Evolutionary conservation across 345 rosid species (phyloP), one percentile per base, ranked within the genome.

Genomic region (Angophora floribunda): DNA sequence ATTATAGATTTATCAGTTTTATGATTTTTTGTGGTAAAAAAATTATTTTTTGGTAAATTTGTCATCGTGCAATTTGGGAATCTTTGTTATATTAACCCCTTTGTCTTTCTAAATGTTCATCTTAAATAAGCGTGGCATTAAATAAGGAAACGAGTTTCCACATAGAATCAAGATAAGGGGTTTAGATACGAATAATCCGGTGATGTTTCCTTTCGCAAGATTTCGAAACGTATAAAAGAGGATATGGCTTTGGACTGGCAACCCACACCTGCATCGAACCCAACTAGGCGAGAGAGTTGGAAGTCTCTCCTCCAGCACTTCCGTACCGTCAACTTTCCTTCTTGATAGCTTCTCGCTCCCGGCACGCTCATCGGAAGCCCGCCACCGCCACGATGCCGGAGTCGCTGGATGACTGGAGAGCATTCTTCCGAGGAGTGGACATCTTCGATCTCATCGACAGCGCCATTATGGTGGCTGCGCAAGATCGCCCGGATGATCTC

Each of bases 401-500:
- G 86, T 87, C 96, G 24, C 85, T 94, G 49, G 97, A 95, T 55
- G 88, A 90, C 88, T 96, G 99, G 99, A 93, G 99, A 82, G 89
- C 92, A 45, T 97, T 93, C 94, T 97, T 97, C 90, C 92, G 93
- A 57, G 88, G 93, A 44, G 94, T 94, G 41, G 92, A 93, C 89
- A 93, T 97, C 6, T 97, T 97, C 53, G 94, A 89, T 85, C 91
- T 97, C 87, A 95, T 97, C 85, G 94, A 95, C 75, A 92, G 92
- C 45, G 99, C 97, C 24, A 95, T 97, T 85, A 78, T 90, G 90
- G 97, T 96, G 6, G 98, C 98, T 1, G 98, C 97, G 67, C 78
- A 90, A 3, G 99, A 97, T 93, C 93, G 93, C 36, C 99, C 98
- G 1, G 91, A 92, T 80, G 93, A 95, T 59, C 95, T 97, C 59